Evolutionary conservation across 2,329 filamentous ascomycete species (phyloP).

Genomic region (Fulvia fulva): DNA sequence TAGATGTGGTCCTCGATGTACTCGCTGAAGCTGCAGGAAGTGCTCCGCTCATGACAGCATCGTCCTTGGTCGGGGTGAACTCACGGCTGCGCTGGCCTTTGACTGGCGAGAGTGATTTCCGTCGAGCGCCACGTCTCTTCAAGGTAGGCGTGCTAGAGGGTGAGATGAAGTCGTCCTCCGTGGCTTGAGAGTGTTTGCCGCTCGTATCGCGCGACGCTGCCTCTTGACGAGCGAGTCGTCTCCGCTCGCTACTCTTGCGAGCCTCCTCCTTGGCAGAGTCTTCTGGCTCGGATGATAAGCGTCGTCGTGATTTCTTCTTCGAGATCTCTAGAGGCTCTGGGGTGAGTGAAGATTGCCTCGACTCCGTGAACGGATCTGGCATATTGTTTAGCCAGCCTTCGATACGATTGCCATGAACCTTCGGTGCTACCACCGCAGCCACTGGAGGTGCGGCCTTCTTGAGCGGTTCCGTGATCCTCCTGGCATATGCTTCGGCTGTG

Average conservation of each 20-base stretch:
- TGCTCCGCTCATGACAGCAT: constrained; percentile 20
- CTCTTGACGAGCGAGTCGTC: constrained; percentile 20
- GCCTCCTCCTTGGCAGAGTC: constrained; percentile 6
- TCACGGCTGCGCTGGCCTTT: constrained; percentile 31
- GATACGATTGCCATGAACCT: constrained; percentile 50
- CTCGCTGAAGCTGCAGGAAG: constrained; percentile 8
- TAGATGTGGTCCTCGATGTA: constrained; percentile 10
- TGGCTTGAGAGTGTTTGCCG: constrained; percentile 3
- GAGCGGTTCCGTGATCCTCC: constrained; percentile 20
- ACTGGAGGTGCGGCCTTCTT: constrained; percentile 17
- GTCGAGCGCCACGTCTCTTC: constrained; percentile 34
- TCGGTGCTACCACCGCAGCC: constrained; percentile 30
- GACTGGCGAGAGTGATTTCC: constrained; percentile 39
- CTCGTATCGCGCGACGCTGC: constrained; percentile 15
- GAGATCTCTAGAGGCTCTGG: constrained; percentile 29
- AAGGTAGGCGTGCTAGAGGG: constrained; percentile 27
- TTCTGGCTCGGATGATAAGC: constrained; percentile 11
- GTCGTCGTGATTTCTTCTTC: constrained; percentile 20
- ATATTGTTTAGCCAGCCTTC: constrained; percentile 57
- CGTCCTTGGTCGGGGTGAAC: constrained; percentile 7
- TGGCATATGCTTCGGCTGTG: constrained; percentile 20
- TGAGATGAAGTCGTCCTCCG: constrained; percentile 7
- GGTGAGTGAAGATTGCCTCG: constrained; percentile 31
- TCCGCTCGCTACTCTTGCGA: constrained; percentile 20
- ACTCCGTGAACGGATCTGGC: constrained; percentile 37